Evolutionary conservation across 2,329 filamentous ascomycete genomes (phyloP).

Genomic region (Fusarium penzigii): DNA sequence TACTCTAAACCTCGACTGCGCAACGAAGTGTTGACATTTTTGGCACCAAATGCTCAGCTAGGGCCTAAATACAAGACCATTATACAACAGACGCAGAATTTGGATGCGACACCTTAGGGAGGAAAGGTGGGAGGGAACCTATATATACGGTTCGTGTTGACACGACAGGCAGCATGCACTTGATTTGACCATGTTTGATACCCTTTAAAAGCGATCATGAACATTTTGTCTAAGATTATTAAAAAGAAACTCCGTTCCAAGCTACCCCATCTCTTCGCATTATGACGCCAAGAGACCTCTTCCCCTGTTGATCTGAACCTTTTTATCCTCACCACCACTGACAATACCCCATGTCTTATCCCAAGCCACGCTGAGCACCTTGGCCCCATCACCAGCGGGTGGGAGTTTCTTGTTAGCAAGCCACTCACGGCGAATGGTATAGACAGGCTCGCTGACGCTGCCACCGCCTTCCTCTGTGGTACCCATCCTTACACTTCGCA

Average conservation of each 20-base stretch:
- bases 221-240: not conserved
- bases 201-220: slow-evolving; percentile 11
- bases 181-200: slow-evolving; percentile 7
- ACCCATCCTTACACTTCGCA: slow-evolving; percentile 67
- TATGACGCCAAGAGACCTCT: slow-evolving; percentile 50
- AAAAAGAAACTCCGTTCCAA: slow-evolving; percentile 15
- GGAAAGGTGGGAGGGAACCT: not conserved
- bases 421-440: slow-evolving; percentile 75
- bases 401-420: slow-evolving; percentile 63
- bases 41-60: slow-evolving; percentile 28
- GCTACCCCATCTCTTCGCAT: slow-evolving; percentile 12
- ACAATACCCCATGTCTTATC: slow-evolving; percentile 85
- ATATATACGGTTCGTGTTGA: not conserved
- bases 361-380: slow-evolving; percentile 90
- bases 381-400: slow-evolving; percentile 77
- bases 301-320: slow-evolving; percentile 84
- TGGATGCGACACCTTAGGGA: slow-evolving; percentile 1
- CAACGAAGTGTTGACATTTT: slow-evolving; percentile 42
- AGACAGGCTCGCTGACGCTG: slow-evolving; percentile 71
- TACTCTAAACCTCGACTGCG: slow-evolving; percentile 49
- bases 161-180: not conserved
- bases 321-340: slow-evolving; percentile 89
- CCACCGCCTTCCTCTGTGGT: slow-evolving; percentile 61
- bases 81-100: slow-evolving; percentile 12
- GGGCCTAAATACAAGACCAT: slow-evolving; percentile 31